Evolutionary conservation across 2,329 filamentous ascomycete species (phyloP).

Genomic region (Fonsecaea nubica): DNA sequence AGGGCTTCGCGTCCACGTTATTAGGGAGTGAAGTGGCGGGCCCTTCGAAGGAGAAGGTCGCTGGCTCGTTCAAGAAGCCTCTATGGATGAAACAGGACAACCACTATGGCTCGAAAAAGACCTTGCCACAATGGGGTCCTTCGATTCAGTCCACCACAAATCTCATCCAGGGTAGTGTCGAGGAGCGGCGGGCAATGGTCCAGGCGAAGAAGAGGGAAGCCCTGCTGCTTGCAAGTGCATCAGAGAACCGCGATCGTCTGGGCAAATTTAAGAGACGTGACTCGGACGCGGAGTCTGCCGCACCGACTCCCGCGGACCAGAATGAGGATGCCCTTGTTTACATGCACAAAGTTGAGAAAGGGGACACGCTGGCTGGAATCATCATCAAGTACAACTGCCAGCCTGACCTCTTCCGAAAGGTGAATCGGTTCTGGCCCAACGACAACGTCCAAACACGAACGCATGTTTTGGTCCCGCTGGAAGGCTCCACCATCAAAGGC

Average conservation of each 20-base stretch:
- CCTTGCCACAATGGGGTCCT: conserved; percentile 51
- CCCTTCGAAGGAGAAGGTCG: conserved; percentile 40
- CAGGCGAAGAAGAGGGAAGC: conserved; percentile 57
- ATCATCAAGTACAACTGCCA: conserved; percentile 89
- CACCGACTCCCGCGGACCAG: conserved; percentile 50
- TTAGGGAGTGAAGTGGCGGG: conserved; percentile 50
- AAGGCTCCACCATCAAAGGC: conserved; percentile 79
- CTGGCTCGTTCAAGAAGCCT: conserved; percentile 29
- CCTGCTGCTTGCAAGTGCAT: conserved; percentile 52
- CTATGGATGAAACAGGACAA: conserved; percentile 41
- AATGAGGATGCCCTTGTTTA: conserved; percentile 80
- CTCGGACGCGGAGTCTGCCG: conserved; percentile 48
- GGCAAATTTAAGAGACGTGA: conserved; percentile 55
- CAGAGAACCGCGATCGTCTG: conserved; percentile 45
- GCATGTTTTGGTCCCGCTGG: conserved; percentile 82
- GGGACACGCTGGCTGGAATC: conserved; percentile 89
- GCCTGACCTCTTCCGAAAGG: conserved; percentile 79
- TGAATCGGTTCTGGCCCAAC: conserved; percentile 93
- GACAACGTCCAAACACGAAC: conserved; percentile 87
- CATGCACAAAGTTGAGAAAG: conserved; percentile 80
- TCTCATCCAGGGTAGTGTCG: conserved; percentile 46
- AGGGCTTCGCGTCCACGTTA: conserved; percentile 57
- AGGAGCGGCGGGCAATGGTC: conserved; percentile 53
- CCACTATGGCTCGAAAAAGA: conserved; percentile 41
- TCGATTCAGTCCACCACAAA: conserved; percentile 23